Conservation (phyloP, 768 basidiomycete genomes). For the Dioszegia aurantiaca region DNA sequence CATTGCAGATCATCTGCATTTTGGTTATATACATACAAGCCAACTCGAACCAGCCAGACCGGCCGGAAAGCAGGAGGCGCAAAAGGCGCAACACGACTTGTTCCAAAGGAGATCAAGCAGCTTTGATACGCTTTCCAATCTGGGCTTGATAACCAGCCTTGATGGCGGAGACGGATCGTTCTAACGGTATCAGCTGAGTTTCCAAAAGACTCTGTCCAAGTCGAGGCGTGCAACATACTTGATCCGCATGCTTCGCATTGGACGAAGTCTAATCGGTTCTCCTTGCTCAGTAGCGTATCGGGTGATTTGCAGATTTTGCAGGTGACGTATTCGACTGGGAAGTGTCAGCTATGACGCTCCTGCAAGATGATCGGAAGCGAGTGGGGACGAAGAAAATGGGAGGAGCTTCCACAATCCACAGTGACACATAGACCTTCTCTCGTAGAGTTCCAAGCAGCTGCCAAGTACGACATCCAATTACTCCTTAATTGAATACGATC, state of each 20-base stretch:
- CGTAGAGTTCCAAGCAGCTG: background rate
- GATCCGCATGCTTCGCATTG: conserved; percentile 53
- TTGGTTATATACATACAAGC: background rate
- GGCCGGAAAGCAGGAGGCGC: background rate
- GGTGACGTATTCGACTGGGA: conserved; percentile 92
- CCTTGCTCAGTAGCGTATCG: conserved; percentile 92
- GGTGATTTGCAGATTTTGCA: conserved; percentile 99
- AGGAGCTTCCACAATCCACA: too few species aligned
- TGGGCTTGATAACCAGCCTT: conserved; percentile 99
- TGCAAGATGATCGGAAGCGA: too few species aligned
- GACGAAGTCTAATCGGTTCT: conserved; percentile 95
- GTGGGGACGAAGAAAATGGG: too few species aligned
- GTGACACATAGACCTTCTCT: background rate
- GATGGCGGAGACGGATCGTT: conserved; percentile 90
- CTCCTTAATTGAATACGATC: too few species aligned
- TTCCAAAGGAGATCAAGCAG: conserved; percentile 25
- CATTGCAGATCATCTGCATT: too few species aligned
- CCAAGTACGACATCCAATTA: background rate
- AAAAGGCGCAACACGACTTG: too few species aligned
- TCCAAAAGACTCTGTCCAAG: too few species aligned
- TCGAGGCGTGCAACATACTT: conserved; percentile 44
- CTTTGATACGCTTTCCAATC: conserved; percentile 52
- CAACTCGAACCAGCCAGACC: too few species aligned
- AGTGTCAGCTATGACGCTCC: background rate
- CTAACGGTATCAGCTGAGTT: conserved; percentile 52